Evolutionary conservation across 2,329 filamentous ascomycete genomes (phyloP), one percentile per base, ranked within the genome.

Genomic region (Colletotrichum sp.): DNA sequence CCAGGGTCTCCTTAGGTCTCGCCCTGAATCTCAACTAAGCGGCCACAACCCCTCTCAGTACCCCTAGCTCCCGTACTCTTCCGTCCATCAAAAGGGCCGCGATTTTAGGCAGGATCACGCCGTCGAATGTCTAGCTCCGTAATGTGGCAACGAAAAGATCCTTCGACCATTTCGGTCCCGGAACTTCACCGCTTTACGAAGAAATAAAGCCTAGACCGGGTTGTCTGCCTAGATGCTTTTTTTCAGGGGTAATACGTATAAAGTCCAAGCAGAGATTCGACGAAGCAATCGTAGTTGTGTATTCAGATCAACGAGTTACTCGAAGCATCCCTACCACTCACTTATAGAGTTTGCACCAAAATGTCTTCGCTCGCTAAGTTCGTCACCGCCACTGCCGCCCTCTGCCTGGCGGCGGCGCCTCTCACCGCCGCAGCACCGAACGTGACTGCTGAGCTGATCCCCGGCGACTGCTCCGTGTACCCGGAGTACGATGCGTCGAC

Each of bases 381-480:
- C 13, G 21, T 38, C 18, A 36, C 65, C 54, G 54, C 27, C 18
- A 31, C 18, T 18, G 51, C 54, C 33, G 54, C 65, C 16, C 15
- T 67, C 29, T 34, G 47, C 7, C 8, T 67, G 21, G 65, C 54
- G 6, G 27, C 33, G 15, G 51, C 64, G 6, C 34, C 24, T 18
- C 8, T 57, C 24, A 34, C 65, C 6, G 34, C 54, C 18, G 65
- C 65, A 33, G 65, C 54, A 11, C 65, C 65, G 34, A 47, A 67
- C 15, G 33, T 67, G 24, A 61, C 66, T 24, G 66, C 65, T 18
- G 51, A 67, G 33, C 24, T 58, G 34, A 58, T 68, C 15, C 6
- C 66, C 55, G 55, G 68, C 18, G 68, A 65, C 47, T 70, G 68
- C 68, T 70, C 68, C 68, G 68, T 58, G 16, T 70, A 58, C 13